Evolutionary conservation across 2,329 filamentous ascomycete genomes (phyloP).

Genomic region (Trichoderma brevicompactum): DNA sequence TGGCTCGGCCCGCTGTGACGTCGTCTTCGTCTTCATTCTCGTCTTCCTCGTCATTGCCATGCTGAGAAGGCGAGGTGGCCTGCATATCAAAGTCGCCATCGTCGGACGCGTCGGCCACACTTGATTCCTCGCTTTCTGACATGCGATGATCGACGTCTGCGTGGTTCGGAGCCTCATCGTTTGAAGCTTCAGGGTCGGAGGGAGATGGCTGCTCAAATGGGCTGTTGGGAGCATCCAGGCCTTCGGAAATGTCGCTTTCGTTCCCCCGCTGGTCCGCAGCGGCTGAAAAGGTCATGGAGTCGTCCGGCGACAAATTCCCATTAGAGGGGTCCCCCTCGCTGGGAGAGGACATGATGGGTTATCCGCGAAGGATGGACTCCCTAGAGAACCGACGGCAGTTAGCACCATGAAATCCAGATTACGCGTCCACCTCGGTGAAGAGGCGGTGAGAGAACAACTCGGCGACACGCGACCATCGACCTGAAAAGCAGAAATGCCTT

Average conservation of each 20-base stretch:
- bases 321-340: constrained; percentile 66
- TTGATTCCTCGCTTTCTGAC: constrained; percentile 54
- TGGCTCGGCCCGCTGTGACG: constrained; percentile 55
- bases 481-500: constrained; percentile 31
- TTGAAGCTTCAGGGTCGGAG: constrained; percentile 47
- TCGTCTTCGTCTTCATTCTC: constrained; percentile 49
- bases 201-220: constrained; percentile 54
- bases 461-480: constrained; percentile 39
- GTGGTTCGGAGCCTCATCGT: constrained; percentile 49
- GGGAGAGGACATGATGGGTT: constrained; percentile 66
- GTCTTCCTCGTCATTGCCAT: constrained; percentile 47
- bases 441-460: constrained; percentile 32
- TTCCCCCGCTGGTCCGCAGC: constrained; percentile 42
- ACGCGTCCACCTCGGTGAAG: constrained; percentile 33
- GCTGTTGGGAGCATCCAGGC: constrained; percentile 69
- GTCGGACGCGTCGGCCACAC: constrained; percentile 62
- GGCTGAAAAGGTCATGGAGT: constrained; percentile 47
- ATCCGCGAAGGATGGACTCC: constrained; percentile 62
- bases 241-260: constrained; percentile 67
- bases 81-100: constrained; percentile 79
- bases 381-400: constrained; percentile 43
- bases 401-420: constrained; percentile 37
- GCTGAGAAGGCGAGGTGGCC: constrained; percentile 54
- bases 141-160: constrained; percentile 46
- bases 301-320: constrained; percentile 64